Base-by-base conservation (phyloP, 768 basidiomycete genomes). In the Inosperma sp. region DNA sequence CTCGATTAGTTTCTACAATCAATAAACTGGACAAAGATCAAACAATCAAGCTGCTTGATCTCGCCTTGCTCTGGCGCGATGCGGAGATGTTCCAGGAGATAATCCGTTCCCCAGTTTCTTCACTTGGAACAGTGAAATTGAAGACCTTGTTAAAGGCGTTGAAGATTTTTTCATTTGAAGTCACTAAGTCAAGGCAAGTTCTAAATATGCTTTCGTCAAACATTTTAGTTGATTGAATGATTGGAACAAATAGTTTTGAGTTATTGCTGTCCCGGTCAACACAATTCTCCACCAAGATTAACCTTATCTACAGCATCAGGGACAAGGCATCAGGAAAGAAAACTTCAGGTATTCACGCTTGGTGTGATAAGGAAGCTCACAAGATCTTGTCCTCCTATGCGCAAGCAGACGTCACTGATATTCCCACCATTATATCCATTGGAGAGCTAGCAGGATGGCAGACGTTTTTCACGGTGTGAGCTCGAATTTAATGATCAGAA, bases 31-130 rank as follows among this genome's bases (percentile, higher is more conserved):
- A 53, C 14, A 56, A 53, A 25, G 40, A 49, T 10, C 57, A 59
- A 22, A 41, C 56, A 13, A 33, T 50, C 13, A 27, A 42, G 3
- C 50, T 68, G 52, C 36, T 56, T 9, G 48, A 59, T 13, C 59
- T 58, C 34, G 62, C 66, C 14, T 14, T 68, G 22, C 56, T 62
- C 39, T 70, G 65, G 68, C 62, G 66, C 22, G 31, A 36, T n/a
- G n/a, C 8, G 10, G 30, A 42, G 4, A 27, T 51, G 5, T 55
- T 46, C 33, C 22, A 48, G 8, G 27, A 49, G 23, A 55, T 64
- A 10, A 53, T 62, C 25, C 56, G 52, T 48, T 48, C 49, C 17
- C 49, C 49, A n/a, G 51, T 52, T 13, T 58, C 40, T n/a, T 41
- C 55, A 12, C 48, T 60, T 17, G 33, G 21, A 13, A 51, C 49